phyloP scores from a whole-genome alignment of 2,329 filamentous ascomycete species.

The Boeremia lycopersici region DNA sequence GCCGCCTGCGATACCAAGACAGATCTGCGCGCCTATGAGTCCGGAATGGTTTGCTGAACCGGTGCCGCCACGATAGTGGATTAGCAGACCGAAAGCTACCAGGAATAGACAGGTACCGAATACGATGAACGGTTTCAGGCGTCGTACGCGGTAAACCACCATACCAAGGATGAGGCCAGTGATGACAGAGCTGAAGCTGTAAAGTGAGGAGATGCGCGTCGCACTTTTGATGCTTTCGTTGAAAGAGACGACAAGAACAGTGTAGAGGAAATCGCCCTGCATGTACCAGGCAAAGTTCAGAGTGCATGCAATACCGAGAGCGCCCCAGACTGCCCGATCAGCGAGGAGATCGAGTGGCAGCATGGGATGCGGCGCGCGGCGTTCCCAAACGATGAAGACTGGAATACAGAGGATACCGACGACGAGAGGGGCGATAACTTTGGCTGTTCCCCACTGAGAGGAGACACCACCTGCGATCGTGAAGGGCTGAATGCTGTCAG shows the following conservation, averaged over 20 bases:
- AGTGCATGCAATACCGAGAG: constrained; percentile 61
- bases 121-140: constrained; percentile 68
- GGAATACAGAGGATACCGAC: constrained; percentile 59
- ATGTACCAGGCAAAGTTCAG: constrained; percentile 58
- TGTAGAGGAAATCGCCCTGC: constrained; percentile 69
- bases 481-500: constrained; percentile 40
- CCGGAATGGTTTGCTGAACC: constrained; percentile 56
- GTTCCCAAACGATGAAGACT: constrained; percentile 61
- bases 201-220: constrained; percentile 65
- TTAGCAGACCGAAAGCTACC: constrained; percentile 69
- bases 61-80: constrained; percentile 64
- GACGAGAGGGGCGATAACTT: constrained; percentile 58
- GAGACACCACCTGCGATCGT: constrained; percentile 60
- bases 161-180: constrained; percentile 63
- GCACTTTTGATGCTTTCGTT: constrained; percentile 63
- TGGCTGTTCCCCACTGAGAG: constrained; percentile 58
- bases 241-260: constrained; percentile 66
- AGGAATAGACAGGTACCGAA: constrained; percentile 65
- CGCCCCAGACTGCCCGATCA: constrained; percentile 68
- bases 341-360: constrained; percentile 66
- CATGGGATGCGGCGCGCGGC: constrained; percentile 57
- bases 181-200: constrained; percentile 64
- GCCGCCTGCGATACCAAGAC: constrained; percentile 68
- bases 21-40: constrained; percentile 66
- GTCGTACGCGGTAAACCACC: constrained; percentile 61